Evolutionary conservation across 495 filamentous ascomycete genomes (phyloP).

Genomic region (Penicillium crystallinum): DNA sequence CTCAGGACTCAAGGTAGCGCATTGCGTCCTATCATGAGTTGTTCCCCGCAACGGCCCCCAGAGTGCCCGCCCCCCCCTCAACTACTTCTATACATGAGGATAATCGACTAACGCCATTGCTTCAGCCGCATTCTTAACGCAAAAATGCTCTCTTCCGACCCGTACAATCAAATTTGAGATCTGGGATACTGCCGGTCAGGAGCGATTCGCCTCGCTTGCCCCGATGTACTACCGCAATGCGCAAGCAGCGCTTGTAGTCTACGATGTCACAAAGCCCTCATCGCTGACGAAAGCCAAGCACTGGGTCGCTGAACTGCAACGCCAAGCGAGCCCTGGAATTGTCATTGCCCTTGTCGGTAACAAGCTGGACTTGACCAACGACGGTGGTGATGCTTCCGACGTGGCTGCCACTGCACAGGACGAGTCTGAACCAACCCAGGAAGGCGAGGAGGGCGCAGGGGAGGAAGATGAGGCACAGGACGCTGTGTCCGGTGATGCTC

Average conservation of each 20-base stretch:
- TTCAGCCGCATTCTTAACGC: conserved; percentile 91
- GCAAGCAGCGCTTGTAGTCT: conserved; percentile 96
- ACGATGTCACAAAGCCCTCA: conserved; percentile 96
- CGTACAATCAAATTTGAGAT: conserved; percentile 99
- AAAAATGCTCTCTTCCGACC: conserved; percentile 94
- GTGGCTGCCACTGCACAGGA: conserved; percentile 23
- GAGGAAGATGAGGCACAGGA: conserved; percentile 55
- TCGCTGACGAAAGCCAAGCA: conserved; percentile 95
- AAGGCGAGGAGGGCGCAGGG: conserved; percentile 33
- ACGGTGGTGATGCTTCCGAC: conserved; percentile 38
- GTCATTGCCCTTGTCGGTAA: conserved; percentile 97
- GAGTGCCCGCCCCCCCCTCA: too few species aligned
- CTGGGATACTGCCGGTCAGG: conserved; percentile 98
- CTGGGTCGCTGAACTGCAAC: conserved; percentile 97
- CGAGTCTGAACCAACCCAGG: conserved; percentile 25
- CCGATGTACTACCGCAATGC: conserved; percentile 99
- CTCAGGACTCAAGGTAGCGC: too few species aligned
- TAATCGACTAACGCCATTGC: conserved; percentile 27
- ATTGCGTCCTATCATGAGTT: background rate
- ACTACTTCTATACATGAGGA: background rate
- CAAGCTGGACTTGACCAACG: conserved; percentile 83
- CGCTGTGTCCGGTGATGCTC: conserved; percentile 65
- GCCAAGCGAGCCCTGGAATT: conserved; percentile 95
- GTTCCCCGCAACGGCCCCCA: background rate
- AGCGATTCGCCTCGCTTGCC: conserved; percentile 92